Conservation (phyloP, 257 asterid species). For the Anisodus tanguticus region DNA sequence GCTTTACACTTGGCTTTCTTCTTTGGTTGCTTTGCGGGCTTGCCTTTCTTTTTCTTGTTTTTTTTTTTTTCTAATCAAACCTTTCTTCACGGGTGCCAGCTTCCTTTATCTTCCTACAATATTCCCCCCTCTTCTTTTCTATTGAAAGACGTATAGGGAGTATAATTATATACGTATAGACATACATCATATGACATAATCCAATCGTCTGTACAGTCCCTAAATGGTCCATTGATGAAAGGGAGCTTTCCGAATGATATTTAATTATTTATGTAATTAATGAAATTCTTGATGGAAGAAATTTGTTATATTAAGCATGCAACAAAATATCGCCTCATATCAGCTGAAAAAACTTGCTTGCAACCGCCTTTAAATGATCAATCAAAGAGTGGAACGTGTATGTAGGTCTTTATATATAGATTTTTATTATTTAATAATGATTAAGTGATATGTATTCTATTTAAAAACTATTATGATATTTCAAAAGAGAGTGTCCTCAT, state of each 20-base stretch:
- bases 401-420: no score
- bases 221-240: background rate
- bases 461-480: no score
- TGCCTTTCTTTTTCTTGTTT: background rate
- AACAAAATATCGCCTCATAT: no score
- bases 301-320: background rate
- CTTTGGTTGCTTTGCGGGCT: slow-evolving; percentile 15
- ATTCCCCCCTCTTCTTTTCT: background rate
- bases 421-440: no score
- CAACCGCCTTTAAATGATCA: no score
- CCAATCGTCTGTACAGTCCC: background rate
- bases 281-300: background rate
- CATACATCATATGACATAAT: background rate
- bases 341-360: no score
- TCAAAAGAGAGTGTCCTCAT: no score
- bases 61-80: background rate
- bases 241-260: background rate
- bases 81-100: slow-evolving; percentile 23
- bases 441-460: no score
- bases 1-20: slow-evolving; percentile 24
- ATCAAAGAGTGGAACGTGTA: no score
- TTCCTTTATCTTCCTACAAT: background rate
- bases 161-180: background rate
- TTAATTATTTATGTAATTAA: background rate
- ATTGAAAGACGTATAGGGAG: background rate